These are phyloP conservation scores for Phellinidium pouzarii DNA, from an alignment of 1,284 basidiomycete species.

Conservation along the genomic window DNA sequence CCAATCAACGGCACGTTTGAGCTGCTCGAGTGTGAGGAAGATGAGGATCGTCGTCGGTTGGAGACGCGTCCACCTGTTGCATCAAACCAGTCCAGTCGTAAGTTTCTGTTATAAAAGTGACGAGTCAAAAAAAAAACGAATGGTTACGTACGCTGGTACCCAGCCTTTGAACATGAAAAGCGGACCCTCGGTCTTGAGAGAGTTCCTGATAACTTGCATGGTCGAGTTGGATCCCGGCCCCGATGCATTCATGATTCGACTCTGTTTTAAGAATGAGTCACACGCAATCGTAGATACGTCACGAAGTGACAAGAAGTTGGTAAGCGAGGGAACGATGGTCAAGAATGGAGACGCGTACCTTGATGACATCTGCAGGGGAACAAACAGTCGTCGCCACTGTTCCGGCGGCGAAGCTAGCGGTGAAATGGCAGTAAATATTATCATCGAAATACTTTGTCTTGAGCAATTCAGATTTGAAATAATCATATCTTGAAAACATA, in stretches of 20 bases:
- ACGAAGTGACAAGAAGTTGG: not conserved
- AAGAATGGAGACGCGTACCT: conserved; percentile 37
- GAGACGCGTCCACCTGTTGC: conserved; percentile 58
- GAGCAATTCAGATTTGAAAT: conserved; percentile 78
- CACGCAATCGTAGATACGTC: not conserved
- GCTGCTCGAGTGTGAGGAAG: conserved; percentile 77
- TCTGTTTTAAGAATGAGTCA: conserved; percentile 40
- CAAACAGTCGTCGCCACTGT: conserved; percentile 93
- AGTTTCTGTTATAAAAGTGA: not conserved
- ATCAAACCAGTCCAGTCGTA: not conserved
- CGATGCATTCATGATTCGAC: conserved; percentile 85
- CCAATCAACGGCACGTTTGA: conserved; percentile 60
- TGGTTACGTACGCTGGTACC: conserved; percentile 51
- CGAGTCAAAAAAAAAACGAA: not conserved
- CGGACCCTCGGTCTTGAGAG: conserved; percentile 73
- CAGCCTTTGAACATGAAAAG: conserved; percentile 94
- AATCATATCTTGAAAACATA: conserved; percentile 92
- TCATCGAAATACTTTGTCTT: conserved; percentile 68
- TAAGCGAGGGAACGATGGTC: not conserved
- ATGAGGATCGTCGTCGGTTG: conserved; percentile 83
- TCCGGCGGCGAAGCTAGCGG: conserved; percentile 81
- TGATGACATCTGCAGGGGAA: conserved; percentile 87
- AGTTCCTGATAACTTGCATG: conserved; percentile 60
- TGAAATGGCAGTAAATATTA: conserved; percentile 77
- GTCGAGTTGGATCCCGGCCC: conserved; percentile 74